phyloP scores from a whole-genome alignment of 73 alveolate genomes.

The Tetrahymena malaccensis region DNA sequence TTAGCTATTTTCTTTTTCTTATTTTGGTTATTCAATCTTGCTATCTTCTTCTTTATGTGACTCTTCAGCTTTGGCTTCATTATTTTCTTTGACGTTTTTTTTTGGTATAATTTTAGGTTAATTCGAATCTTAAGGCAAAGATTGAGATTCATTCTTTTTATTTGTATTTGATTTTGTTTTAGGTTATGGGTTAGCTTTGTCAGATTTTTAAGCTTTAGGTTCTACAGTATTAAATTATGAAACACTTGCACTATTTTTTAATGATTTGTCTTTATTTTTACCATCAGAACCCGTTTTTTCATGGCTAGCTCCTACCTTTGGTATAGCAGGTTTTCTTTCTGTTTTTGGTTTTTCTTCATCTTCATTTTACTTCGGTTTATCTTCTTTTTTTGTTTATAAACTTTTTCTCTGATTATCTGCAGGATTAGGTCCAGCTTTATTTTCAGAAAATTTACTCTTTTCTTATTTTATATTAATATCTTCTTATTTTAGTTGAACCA shows the following conservation, averaged over 20 bases:
- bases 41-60: neutral
- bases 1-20: neutral
- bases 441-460: neutral
- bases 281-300: neutral
- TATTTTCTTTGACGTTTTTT: neutral
- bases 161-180: neutral
- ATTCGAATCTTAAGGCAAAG: neutral
- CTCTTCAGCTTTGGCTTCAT: neutral
- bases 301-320: neutral
- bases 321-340: neutral
- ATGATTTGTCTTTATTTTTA: neutral
- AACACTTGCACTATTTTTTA: neutral
- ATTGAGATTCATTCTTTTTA: neutral
- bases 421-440: neutral
- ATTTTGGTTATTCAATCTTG: neutral
- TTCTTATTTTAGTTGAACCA: neutral
- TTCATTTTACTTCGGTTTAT: neutral
- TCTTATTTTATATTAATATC: neutral
- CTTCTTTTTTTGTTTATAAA: neutral
- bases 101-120: neutral
- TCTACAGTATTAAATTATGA: neutral
- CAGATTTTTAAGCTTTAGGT: neutral
- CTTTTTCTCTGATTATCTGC: neutral
- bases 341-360: neutral
- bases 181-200: neutral